Evolutionary conservation across 495 filamentous ascomycete species (phyloP).

Genomic region (Evernia prunastri): DNA sequence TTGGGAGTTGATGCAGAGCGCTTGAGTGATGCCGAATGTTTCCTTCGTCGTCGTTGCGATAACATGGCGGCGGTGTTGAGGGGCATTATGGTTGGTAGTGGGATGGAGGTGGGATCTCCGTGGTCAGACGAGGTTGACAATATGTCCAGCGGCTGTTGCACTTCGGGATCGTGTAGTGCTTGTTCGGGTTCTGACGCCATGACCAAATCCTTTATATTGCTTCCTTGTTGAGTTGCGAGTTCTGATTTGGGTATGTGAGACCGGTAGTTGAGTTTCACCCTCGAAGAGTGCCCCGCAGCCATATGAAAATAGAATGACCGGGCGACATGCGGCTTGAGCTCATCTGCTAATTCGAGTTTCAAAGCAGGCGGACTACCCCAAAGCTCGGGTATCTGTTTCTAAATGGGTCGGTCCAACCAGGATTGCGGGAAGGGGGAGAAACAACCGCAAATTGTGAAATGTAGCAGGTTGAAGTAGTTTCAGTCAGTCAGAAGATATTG

Average conservation of each 20-base stretch:
- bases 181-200: slow-evolving; percentile 24
- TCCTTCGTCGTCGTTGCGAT: slow-evolving; percentile 24
- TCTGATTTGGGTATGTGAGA: slow-evolving; percentile 14
- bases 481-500: too few species aligned
- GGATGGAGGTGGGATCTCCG: slow-evolving; percentile 13
- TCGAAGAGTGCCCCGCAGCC: slow-evolving; percentile 28
- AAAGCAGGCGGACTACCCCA: slow-evolving; percentile 20
- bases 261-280: slow-evolving; percentile 27
- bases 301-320: slow-evolving; percentile 27
- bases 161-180: slow-evolving; percentile 10
- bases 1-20: slow-evolving; percentile 61
- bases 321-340: slow-evolving; percentile 25
- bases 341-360: slow-evolving; percentile 28
- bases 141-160: slow-evolving; percentile 15
- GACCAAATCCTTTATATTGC: slow-evolving; percentile 17
- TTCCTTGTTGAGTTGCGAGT: slow-evolving; percentile 14
- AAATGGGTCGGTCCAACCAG: slow-evolving; percentile 20
- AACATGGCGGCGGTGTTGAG: slow-evolving; percentile 17
- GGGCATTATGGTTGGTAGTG: slow-evolving; percentile 23
- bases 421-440: slow-evolving; percentile 20
- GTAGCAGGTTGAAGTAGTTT: slow-evolving; percentile 13
- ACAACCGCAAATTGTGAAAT: slow-evolving; percentile 21
- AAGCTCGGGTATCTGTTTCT: slow-evolving; percentile 22
- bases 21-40: slow-evolving; percentile 39
- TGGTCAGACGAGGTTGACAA: slow-evolving; percentile 18